phyloP scores from a whole-genome alignment of 2,329 filamentous ascomycete species.

The Myotisia sp. region DNA sequence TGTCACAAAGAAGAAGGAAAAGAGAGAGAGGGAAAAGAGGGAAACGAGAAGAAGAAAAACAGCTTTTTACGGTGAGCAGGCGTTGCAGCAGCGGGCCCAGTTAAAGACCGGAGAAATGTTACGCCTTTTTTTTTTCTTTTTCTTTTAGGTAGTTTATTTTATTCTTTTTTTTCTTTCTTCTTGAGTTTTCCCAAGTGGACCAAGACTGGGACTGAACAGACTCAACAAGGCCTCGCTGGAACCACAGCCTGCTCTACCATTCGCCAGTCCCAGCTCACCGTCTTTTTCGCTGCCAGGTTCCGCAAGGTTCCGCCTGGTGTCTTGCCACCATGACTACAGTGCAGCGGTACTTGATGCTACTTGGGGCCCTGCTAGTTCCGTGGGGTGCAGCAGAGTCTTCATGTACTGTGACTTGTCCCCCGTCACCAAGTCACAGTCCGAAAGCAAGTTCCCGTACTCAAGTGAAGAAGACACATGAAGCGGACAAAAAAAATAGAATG shows the following conservation, averaged over 20 bases:
- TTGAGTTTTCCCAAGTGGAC: conserved; percentile 1
- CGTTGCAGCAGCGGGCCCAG: background rate
- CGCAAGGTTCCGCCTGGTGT: background rate
- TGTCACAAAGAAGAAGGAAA: conserved; percentile 6
- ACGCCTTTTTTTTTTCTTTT: conserved; percentile 1
- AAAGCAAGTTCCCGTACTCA: too few species aligned
- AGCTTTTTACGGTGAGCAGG: background rate
- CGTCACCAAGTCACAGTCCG: too few species aligned
- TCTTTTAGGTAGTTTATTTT: background rate
- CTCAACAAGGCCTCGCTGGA: too few species aligned
- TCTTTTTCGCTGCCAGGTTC: too few species aligned
- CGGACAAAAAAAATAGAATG: too few species aligned
- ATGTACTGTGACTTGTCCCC: too few species aligned
- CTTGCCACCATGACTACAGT: conserved; percentile 1
- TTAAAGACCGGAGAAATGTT: background rate
- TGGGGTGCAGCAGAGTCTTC: conserved; percentile 7
- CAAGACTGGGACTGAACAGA: too few species aligned
- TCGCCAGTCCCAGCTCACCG: background rate
- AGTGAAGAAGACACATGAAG: too few species aligned
- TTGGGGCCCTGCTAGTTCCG: background rate
- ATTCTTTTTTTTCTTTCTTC: background rate
- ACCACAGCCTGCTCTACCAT: too few species aligned
- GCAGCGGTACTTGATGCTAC: conserved; percentile 2
- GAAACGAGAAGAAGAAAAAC: conserved; percentile 1
- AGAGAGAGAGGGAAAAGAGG: conserved; percentile 8